A percentile compares a stretch with the other conserved stretches of the same genome.
Conservation (phyloP, 768 basidiomycete species). For the Neoboletus subvelutipes region DNA sequence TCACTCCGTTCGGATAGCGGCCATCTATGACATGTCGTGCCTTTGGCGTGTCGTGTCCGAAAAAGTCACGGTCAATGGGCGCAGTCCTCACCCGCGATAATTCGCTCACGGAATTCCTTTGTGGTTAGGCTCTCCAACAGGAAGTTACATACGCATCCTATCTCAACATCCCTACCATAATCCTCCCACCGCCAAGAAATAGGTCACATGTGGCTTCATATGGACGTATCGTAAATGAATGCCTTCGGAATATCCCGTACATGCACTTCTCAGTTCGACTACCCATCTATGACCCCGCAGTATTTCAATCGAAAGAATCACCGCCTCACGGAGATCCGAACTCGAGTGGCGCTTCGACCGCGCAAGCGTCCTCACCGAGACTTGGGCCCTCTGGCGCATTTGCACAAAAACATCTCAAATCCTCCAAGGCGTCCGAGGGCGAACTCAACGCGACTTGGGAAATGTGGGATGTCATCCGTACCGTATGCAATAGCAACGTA, state of each 20-base stretch:
- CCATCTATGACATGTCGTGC: conserved; percentile 11
- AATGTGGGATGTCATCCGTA: conserved; percentile 96
- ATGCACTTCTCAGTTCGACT: conserved; percentile 81
- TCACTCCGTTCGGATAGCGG: conserved; percentile 4
- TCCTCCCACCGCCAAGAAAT: conserved; percentile 86
- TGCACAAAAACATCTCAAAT: conserved; percentile 26
- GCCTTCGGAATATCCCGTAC: conserved; percentile 66
- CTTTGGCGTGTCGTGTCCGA: conserved; percentile 14
- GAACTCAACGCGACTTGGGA: conserved; percentile 87
- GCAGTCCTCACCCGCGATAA: conserved; percentile 10
- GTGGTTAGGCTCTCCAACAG: conserved; percentile 78
- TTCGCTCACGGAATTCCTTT: conserved; percentile 15
- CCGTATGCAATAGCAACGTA: conserved; percentile 81
- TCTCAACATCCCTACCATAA: conserved; percentile 78
- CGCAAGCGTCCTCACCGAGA: conserved; percentile 22
- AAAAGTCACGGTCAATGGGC: conserved; percentile 18
- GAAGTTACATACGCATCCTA: conserved; percentile 93
- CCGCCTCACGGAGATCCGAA: conserved; percentile 29
- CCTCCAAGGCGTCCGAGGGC: conserved; percentile 44
- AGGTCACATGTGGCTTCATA: conserved; percentile 88
- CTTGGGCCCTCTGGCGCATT: conserved; percentile 17
- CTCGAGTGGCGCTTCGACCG: conserved; percentile 26
- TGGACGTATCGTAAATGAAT: conserved; percentile 84
- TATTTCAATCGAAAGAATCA: conserved; percentile 44
- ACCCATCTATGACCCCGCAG: conserved; percentile 75